Base-by-base conservation (phyloP, 768 basidiomycete species). In the Suillus tomentosus region DNA sequence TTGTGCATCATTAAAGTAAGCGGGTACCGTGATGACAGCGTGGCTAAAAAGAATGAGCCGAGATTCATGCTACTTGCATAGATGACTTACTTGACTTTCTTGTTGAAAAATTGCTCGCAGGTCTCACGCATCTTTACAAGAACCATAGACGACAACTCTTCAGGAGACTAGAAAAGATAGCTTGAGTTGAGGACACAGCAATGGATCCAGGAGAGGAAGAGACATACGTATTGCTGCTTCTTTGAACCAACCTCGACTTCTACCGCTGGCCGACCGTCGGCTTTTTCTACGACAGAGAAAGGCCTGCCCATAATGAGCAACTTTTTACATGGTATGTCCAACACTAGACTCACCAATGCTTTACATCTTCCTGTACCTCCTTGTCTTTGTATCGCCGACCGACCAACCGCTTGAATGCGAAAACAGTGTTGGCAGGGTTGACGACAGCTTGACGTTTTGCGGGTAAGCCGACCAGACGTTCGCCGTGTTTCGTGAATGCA, bases 1-100 rank as follows among this genome's bases (percentile, higher is more conserved):
- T 78, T 99, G 97, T 22, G 97, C 96, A 74, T 99, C 97, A 77
- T 99, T 99, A 87, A 99, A 99, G 81, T 98, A 98, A 0, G 96
- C 96, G 1, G 96, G 97, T 37, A 98, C 96, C 15, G 96, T 98
- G 72, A 99, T 82, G 71, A 99, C 96, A 34, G 91, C 91, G 61
- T 93, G 88, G 71, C 90, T 92, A 62, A 47, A 59, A 2, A 11
- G 3, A 65, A 58, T 22, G 17, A 62, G 40, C 17, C 3, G 9
- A 24, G 3, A 19, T 42, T 17, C 9, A 40, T 4, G 47, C 4
- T 34, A 37, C 37, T 9, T 24, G 22, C 48, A 48, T 5, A n/a
- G 36, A 47, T 24, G 14, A 69, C 95, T 81, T 83, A 96, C 91
- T 91, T 96, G 81, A 98, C 87, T 69, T 87, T 89, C 80, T 96